A percentile compares a stretch with the other conserved stretches of the same genome.
Evolutionary conservation across 805 yeast species (phyloP).

Genomic region (Kuraishia molischiana): DNA sequence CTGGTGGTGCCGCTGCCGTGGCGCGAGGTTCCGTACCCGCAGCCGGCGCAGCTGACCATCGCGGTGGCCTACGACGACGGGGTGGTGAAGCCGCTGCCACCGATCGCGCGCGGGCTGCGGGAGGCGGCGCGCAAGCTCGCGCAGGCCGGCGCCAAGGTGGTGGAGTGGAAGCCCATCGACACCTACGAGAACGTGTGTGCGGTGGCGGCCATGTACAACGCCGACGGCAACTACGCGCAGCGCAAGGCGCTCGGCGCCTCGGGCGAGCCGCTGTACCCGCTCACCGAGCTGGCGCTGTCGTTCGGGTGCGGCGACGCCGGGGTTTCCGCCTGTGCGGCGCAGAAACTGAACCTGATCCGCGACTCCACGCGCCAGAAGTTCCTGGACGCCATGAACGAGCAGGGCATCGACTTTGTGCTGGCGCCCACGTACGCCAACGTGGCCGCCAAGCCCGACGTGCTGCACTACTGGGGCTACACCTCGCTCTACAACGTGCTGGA

Average conservation of each 20-base stretch:
- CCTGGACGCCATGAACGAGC: slow-evolving; percentile 32
- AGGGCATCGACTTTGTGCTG: slow-evolving; percentile 49
- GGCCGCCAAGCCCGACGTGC: slow-evolving; percentile 51
- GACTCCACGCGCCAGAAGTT: slow-evolving; percentile 45
- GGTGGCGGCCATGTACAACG: slow-evolving; percentile 39
- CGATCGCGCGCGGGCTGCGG: slow-evolving; percentile 30
- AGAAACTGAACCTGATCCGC: slow-evolving; percentile 35
- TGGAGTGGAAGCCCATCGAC: slow-evolving; percentile 43
- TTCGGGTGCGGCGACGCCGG: slow-evolving; percentile 46
- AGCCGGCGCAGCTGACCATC: slow-evolving; percentile 26
- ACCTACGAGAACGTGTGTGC: slow-evolving; percentile 47
- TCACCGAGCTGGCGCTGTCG: slow-evolving; percentile 41
- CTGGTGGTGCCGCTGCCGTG: slow-evolving; percentile 38
- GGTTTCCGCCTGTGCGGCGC: slow-evolving; percentile 34
- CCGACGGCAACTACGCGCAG: slow-evolving; percentile 52
- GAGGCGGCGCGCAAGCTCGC: slow-evolving; percentile 38
- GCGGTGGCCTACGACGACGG: slow-evolving; percentile 41
- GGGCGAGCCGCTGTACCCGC: slow-evolving; percentile 56
- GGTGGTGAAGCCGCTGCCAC: slow-evolving; percentile 42
- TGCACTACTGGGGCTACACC: slow-evolving; percentile 74
- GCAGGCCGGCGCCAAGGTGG: slow-evolving; percentile 43
- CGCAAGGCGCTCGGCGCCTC: slow-evolving; percentile 35
- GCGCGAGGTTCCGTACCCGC: slow-evolving; percentile 26
- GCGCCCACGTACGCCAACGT: slow-evolving; percentile 57
- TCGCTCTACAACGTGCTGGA: slow-evolving; percentile 65